A percentile compares a stretch with the other conserved stretches of the same genome.
These are phyloP conservation scores for Rubus idaeus DNA, from an alignment of 306 rosid genomes.

Conservation along the genomic window DNA sequence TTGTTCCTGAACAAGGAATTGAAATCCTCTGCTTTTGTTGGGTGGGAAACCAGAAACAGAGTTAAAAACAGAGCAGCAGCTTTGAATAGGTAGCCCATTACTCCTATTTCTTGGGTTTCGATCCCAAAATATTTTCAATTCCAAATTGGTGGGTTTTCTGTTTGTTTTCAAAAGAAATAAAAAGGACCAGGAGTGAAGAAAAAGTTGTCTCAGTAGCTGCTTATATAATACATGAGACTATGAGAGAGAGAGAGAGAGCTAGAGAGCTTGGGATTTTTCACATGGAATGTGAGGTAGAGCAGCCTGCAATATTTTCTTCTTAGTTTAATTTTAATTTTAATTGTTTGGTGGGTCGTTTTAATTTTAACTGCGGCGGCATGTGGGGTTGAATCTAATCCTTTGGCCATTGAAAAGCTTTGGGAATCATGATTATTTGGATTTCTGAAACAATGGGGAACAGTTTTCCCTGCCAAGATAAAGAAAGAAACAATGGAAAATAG, in stretches of 20 bases:
- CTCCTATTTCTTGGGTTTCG: constrained; percentile 45
- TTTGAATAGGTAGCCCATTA: constrained; percentile 55
- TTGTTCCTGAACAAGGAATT: not conserved
- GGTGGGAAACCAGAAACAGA: constrained; percentile 48
- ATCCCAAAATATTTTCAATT: constrained; percentile 21
- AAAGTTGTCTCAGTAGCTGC: constrained; percentile 37
- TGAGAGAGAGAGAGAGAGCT: constrained; percentile 6
- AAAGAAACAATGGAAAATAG: not conserved
- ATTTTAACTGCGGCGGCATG: constrained; percentile 32
- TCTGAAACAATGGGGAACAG: constrained; percentile 31
- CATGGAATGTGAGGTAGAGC: constrained; percentile 30
- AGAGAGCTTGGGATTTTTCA: constrained; percentile 20
- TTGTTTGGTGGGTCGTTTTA: constrained; percentile 12
- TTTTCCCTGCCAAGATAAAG: constrained; percentile 26
- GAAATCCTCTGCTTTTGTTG: constrained; percentile 44
- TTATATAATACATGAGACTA: constrained; percentile 45
- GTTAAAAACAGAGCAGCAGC: constrained; percentile 26
- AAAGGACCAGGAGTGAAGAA: constrained; percentile 43
- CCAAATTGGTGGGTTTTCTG: not conserved
- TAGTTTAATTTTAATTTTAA: not conserved
- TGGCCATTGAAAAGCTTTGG: constrained; percentile 26
- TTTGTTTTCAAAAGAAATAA: constrained; percentile 24
- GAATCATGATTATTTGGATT: constrained; percentile 28
- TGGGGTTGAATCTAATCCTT: constrained; percentile 45
- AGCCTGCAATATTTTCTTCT: not conserved